phyloP scores from a whole-genome alignment of 768 basidiomycete species.

The Boletus pseudopeckii region DNA sequence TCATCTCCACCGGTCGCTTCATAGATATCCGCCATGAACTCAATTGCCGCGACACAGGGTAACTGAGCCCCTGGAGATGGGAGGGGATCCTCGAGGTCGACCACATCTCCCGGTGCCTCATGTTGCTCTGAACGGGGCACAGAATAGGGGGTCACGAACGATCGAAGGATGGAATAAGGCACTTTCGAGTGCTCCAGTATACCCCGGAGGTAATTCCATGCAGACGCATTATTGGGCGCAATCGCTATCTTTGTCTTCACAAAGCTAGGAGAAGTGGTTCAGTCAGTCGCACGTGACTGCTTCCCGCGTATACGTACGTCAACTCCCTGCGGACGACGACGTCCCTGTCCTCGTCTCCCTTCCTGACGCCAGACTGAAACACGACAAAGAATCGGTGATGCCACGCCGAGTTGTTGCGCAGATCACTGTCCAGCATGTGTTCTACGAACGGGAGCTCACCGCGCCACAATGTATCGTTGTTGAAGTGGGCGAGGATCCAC shows the following conservation, averaged over 20 bases:
- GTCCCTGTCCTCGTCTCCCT: slow-evolving; percentile 60
- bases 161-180: slow-evolving; percentile 51
- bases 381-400: slow-evolving; percentile 91
- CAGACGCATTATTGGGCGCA: slow-evolving; percentile 90
- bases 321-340: slow-evolving; percentile 66
- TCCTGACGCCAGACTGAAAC: slow-evolving; percentile 60
- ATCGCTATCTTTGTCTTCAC: slow-evolving; percentile 79
- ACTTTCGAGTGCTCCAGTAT: slow-evolving; percentile 60
- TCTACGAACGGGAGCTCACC: slow-evolving; percentile 77
- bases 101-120: slow-evolving; percentile 41
- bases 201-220: slow-evolving; percentile 96
- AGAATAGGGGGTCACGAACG: slow-evolving; percentile 69
- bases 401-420: slow-evolving; percentile 98
- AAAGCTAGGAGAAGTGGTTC: slow-evolving; percentile 45
- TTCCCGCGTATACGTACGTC: slow-evolving; percentile 48
- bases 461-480: slow-evolving; percentile 65
- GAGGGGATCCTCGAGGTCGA: slow-evolving; percentile 71
- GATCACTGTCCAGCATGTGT: slow-evolving; percentile 63
- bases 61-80: slow-evolving; percentile 65
- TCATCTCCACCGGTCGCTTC: slow-evolving; percentile 53
- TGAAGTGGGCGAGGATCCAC: slow-evolving; percentile 87
- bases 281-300: neutral
- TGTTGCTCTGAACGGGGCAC: slow-evolving; percentile 29
- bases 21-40: slow-evolving; percentile 79
- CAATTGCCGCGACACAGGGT: slow-evolving; percentile 76